Base-by-base conservation (phyloP, 495 filamentous ascomycete species). In the Lasiosphaeria miniovina region DNA sequence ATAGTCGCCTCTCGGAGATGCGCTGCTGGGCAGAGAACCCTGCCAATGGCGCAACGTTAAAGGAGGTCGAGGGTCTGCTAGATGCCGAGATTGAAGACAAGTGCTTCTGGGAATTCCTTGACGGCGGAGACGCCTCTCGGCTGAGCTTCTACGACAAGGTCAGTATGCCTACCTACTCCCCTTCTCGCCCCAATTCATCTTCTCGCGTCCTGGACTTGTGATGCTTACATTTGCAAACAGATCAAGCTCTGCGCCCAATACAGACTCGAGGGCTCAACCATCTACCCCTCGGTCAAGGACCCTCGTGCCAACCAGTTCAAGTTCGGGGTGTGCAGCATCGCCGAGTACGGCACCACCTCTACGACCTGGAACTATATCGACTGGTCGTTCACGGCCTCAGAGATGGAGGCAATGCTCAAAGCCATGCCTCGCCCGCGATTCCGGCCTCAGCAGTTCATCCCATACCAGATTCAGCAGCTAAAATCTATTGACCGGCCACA, bases 1-100 rank as follows among this genome's bases (percentile, higher is more conserved):
- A 52, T 15, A 41, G 57, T n/a, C 53, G 54, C 15, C 36, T 60
- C 12, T 4, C 40, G 24, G 34, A 14, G 41, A 32, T 68, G 5
- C 6, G 48, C 2, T 12, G 3, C 11, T 57, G 43, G 41, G 6
- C 52, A 17, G 11, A 1, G 3, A 8, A 50, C 7, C 41, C 40
- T 10, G 33, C 3, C 14, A 60, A 60, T 17, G 1, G 9, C 11
- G 36, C 31, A 12, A 3, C 40, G 10, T 7, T 61, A 35, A 34
- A 53, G 36, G 4, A 54, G 35, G 35, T 63, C 33, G 49, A 61
- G 15, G n/a, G 57, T 11, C 4, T 65, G 43, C 9, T 70, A 24
- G 59, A 68, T 33, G 17, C 50, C 10, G 61, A 68, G 8, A 57
- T 69, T 33, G 36, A 67, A 7, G 36, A 71, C 9, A 48, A 59